A percentile compares a stretch with the other conserved stretches of the same genome.
Conservation (phyloP, 1,284 basidiomycete species). For the Austroboletus novae-zelandiae region DNA sequence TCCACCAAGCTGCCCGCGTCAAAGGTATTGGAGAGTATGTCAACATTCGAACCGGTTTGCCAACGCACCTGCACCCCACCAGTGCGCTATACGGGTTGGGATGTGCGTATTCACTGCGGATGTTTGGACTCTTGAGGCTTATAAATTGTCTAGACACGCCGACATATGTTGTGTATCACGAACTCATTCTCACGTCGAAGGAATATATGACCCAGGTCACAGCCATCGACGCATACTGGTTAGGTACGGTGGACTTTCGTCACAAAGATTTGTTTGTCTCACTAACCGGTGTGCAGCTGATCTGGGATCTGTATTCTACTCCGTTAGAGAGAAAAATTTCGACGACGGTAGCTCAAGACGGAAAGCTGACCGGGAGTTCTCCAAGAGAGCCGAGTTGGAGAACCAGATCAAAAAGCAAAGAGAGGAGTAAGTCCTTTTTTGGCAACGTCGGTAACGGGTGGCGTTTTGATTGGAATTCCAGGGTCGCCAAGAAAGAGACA, state of each 20-base stretch:
- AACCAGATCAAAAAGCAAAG: slow-evolving; percentile 85
- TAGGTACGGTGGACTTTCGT: slow-evolving; percentile 51
- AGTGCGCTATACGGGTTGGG: slow-evolving; percentile 96
- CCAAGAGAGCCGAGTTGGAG: slow-evolving; percentile 86
- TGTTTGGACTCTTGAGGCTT: not conserved
- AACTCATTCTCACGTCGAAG: slow-evolving; percentile 91
- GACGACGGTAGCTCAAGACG: slow-evolving; percentile 75
- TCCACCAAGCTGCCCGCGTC: slow-evolving; percentile 97
- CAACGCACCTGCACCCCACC: slow-evolving; percentile 93
- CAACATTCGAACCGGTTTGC: slow-evolving; percentile 93
- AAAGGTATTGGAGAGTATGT: slow-evolving; percentile 99
- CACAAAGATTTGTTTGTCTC: not conserved
- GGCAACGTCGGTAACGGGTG: not conserved
- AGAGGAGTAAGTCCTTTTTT: slow-evolving; percentile 64
- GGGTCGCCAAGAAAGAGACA: slow-evolving; percentile 60
- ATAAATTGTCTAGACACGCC: slow-evolving; percentile 70
- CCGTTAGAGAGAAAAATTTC: slow-evolving; percentile 93
- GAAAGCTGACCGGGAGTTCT: slow-evolving; percentile 84
- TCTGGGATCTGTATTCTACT: slow-evolving; percentile 92
- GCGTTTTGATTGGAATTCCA: slow-evolving; percentile 29
- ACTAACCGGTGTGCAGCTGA: slow-evolving; percentile 59
- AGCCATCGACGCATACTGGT: slow-evolving; percentile 93
- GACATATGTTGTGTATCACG: slow-evolving; percentile 96
- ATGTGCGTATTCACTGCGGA: slow-evolving; percentile 52
- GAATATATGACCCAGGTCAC: slow-evolving; percentile 98